These are phyloP conservation scores for Skeletonema marinoi DNA, from an alignment of 108 stramenopile genomes.

Conservation along the genomic window DNA sequence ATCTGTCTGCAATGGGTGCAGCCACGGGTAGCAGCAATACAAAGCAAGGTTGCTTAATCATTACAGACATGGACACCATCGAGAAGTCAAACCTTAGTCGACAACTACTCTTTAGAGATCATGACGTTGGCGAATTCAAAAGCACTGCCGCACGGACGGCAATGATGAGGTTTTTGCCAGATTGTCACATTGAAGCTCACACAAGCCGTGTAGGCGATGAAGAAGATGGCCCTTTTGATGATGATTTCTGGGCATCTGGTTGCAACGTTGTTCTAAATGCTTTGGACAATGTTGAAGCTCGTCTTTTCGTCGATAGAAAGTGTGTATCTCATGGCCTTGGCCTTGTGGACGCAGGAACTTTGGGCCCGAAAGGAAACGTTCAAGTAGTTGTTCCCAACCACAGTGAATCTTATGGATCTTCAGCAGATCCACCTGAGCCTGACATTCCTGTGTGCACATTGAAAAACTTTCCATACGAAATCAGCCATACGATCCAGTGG, in stretches of 20 bases:
- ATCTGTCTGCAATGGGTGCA: slow-evolving; percentile 92
- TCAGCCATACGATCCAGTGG: slow-evolving; percentile 93
- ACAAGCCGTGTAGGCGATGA: slow-evolving; percentile 83
- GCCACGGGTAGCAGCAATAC: slow-evolving; percentile 48
- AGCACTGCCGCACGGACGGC: slow-evolving; percentile 78
- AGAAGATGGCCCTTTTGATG: slow-evolving; percentile 73
- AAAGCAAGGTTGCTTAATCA: slow-evolving; percentile 51
- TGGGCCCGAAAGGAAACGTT: slow-evolving; percentile 90
- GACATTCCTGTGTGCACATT: slow-evolving; percentile 89
- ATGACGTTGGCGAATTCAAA: slow-evolving; percentile 87
- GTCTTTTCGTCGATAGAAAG: slow-evolving; percentile 83
- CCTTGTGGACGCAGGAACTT: slow-evolving; percentile 84
- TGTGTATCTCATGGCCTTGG: slow-evolving; percentile 77
- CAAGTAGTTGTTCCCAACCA: slow-evolving; percentile 84
- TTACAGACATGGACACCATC: slow-evolving; percentile 99
- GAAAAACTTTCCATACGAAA: slow-evolving; percentile 90
- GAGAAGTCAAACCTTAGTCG: slow-evolving; percentile 98
- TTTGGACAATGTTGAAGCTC: slow-evolving; percentile 98
- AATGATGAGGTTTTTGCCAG: slow-evolving; percentile 61
- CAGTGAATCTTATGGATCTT: slow-evolving; percentile 89
- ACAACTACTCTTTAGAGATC: slow-evolving; percentile 93
- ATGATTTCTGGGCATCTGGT: slow-evolving; percentile 81
- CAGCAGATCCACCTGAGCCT: slow-evolving; percentile 86
- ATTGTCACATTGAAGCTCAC: slow-evolving; percentile 68
- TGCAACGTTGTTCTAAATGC: slow-evolving; percentile 94